Percentiles rank a stretch among this genome's conserved stretches.
These are phyloP conservation scores for Kodamaea leandrae DNA, from an alignment of 805 yeast genomes.

Conservation along the genomic window DNA sequence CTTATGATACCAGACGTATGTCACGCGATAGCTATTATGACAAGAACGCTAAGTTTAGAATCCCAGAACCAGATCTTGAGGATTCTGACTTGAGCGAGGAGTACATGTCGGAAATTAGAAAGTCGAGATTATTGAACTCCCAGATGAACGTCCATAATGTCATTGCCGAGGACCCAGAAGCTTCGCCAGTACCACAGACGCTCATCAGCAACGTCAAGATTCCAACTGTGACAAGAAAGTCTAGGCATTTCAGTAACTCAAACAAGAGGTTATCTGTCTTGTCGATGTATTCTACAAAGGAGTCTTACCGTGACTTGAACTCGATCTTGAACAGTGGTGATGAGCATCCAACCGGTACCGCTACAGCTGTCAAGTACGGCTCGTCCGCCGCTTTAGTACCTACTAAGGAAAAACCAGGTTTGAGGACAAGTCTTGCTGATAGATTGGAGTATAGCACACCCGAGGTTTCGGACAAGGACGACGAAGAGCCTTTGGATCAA, in stretches of 20 bases:
- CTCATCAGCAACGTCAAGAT: constrained; percentile 60
- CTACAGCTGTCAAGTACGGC: constrained; percentile 2
- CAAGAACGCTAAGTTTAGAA: constrained; percentile 21
- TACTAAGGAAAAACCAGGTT: constrained; percentile 5
- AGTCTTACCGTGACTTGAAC: constrained; percentile 59
- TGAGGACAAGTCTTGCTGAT: constrained; percentile 45
- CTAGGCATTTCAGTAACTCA: constrained; percentile 57
- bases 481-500: constrained; percentile 32
- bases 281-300: constrained; percentile 66
- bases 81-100: constrained; percentile 40
- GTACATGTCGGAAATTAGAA: constrained; percentile 43
- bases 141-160: constrained; percentile 27
- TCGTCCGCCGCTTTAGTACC: constrained; percentile 1
- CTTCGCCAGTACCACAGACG: constrained; percentile 41
- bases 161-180: constrained; percentile 9
- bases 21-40: constrained; percentile 21
- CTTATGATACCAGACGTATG: constrained; percentile 21
- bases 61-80: constrained; percentile 38
- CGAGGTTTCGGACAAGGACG: constrained; percentile 27
- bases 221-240: constrained; percentile 69
- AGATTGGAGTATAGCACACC: constrained; percentile 32
- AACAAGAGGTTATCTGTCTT: constrained; percentile 71
- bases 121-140: constrained; percentile 43
- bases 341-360: constrained; percentile 13
- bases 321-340: constrained; percentile 27